Base-by-base conservation (phyloP, 2,329 filamentous ascomycete species). In the Hymenoscyphus scutula region DNA sequence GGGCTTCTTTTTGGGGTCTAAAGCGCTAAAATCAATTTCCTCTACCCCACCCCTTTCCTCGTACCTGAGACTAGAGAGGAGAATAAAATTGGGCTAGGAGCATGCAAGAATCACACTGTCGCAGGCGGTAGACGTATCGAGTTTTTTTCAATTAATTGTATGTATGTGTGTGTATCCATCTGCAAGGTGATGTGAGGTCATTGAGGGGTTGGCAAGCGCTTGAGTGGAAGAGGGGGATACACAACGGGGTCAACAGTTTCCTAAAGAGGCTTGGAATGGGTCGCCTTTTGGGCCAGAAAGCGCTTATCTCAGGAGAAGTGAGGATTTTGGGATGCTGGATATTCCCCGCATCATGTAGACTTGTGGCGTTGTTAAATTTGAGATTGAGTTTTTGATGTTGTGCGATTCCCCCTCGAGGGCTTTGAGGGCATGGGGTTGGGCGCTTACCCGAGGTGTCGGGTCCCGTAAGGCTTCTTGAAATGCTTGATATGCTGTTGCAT, bases 21-120 rank as follows among this genome's bases (percentile, higher is more conserved):
- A 23, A 51, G 19, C 45, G 45, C 45, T 51, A 51, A 51, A 51
- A 51, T 15, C 45, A 51, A 25, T n/a, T n/a, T n/a, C n/a, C n/a
- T n/a, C n/a, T n/a, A n/a, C n/a, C n/a, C 34, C n/a, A 25, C 19
- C 45, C n/a, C 45, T 19, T 51, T 51, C 5, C 19, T 51, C 45
- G 45, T 51, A 51, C 45, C 45, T 51, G 45, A 51, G 45, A 51
- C n/a, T 51, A 51, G 45, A 51, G n/a, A 25, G 45, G 19, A 37
- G 34, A 37, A 15, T 13, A 2, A 37, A 37, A 37, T 37, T 2
- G 15, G 34, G 34, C 34, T 51, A 51, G 45, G 25, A 51, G 45
- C 13, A 51, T 51, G 45, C 45, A 51, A 51, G 45, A 51, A 51
- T 3, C 45, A 23, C 7, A 11, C 34, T 10, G n/a, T 48, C 41